These are phyloP conservation scores for Fusarium coffeatum DNA, from an alignment of 2,329 filamentous ascomycete genomes.

Conservation along the genomic window DNA sequence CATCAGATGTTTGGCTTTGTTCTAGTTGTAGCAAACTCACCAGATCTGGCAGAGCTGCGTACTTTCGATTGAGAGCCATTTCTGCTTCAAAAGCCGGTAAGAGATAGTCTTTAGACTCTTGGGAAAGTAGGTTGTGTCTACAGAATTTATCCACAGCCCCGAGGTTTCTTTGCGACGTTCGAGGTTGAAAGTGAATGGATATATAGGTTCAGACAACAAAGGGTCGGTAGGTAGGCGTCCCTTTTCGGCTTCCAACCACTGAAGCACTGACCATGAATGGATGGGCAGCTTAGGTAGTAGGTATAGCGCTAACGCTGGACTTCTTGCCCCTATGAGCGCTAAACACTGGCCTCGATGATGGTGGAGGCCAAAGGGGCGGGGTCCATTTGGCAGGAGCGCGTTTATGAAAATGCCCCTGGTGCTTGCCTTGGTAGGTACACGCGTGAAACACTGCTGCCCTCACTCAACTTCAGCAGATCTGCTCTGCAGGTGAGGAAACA, in stretches of 20 bases:
- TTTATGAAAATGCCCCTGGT: conserved; percentile 2
- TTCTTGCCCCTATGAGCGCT: conserved; percentile 8
- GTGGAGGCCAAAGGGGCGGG: conserved; percentile 1
- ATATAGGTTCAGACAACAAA: conserved; percentile 17
- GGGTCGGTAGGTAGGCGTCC: not conserved
- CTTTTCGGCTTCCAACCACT: conserved; percentile 22
- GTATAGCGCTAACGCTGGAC: conserved; percentile 14
- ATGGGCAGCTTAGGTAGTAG: not conserved
- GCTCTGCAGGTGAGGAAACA: not conserved
- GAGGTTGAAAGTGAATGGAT: not conserved
- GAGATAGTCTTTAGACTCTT: not conserved
- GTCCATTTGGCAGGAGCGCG: conserved; percentile 29
- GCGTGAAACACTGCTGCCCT: conserved; percentile 1
- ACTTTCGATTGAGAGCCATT: conserved; percentile 85
- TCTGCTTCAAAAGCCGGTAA: not conserved
- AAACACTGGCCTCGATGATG: conserved; percentile 1
- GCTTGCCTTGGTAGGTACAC: not conserved
- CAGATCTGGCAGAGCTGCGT: conserved; percentile 82
- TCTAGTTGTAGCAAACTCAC: conserved; percentile 57
- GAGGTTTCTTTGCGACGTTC: conserved; percentile 6
- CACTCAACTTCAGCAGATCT: not conserved
- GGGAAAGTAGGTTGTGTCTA: not conserved
- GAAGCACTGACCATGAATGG: conserved; percentile 26
- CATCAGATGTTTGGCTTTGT: conserved; percentile 6
- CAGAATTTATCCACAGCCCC: not conserved